Evolutionary conservation across 2,329 filamentous ascomycete genomes (phyloP).

Genomic region (Penicillium rolfsii): DNA sequence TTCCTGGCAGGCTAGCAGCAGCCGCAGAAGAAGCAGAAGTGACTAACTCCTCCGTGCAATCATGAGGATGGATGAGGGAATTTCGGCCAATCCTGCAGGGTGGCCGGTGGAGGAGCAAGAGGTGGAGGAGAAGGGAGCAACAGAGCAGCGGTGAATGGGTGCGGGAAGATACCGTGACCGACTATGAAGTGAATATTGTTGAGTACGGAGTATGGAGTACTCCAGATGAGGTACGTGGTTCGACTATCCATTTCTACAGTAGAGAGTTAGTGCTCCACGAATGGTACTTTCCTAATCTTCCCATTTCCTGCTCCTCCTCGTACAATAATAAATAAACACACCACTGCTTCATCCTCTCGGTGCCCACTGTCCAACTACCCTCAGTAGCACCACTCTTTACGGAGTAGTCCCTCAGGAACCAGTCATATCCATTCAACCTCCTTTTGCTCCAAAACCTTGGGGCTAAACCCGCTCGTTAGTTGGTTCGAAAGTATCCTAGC

Average conservation of each 20-base stretch:
- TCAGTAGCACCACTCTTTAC: too few relatives aligned
- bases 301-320: neutral
- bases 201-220: neutral
- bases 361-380: neutral
- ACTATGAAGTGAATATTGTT: neutral
- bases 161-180: neutral
- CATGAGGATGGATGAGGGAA: neutral
- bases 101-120: neutral
- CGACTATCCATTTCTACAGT: neutral
- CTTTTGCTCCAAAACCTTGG: neutral
- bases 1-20: neutral
- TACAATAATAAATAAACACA: neutral
- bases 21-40: neutral
- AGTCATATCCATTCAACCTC: neutral
- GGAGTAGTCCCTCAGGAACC: neutral
- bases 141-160: conserved; percentile 1
- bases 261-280: neutral
- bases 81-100: neutral
- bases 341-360: neutral
- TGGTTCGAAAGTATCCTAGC: conserved; percentile 13
- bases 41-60: neutral
- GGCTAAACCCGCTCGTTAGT: conserved; percentile 16
- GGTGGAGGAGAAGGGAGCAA: neutral
- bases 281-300: neutral
- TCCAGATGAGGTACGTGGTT: neutral